phyloP scores from a whole-genome alignment of 768 basidiomycete genomes.

The Rubroboletus pulcherrimus region DNA sequence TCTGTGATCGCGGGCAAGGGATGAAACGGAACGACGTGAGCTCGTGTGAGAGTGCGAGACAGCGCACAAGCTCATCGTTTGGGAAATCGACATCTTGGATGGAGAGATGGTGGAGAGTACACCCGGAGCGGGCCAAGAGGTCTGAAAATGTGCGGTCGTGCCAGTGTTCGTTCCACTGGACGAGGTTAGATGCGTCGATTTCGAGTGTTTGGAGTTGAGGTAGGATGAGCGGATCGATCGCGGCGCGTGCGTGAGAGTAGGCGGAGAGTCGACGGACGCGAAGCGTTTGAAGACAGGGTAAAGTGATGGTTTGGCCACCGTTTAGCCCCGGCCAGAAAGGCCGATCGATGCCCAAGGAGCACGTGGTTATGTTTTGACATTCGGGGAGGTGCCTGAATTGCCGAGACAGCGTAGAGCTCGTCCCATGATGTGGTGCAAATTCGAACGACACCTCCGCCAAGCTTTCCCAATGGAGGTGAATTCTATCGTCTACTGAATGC shows the following conservation, averaged over 20 bases:
- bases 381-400: constrained; percentile 3
- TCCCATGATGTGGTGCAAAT: constrained; percentile 1
- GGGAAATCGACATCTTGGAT: constrained; percentile 16
- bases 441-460: constrained; percentile 14
- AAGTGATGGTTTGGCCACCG: not conserved
- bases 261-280: constrained; percentile 13
- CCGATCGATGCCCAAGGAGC: constrained; percentile 16
- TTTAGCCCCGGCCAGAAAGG: not conserved
- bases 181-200: constrained; percentile 7
- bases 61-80: constrained; percentile 16
- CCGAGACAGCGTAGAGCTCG: constrained; percentile 1
- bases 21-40: constrained; percentile 14
- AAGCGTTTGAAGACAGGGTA: constrained; percentile 13
- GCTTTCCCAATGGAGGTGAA: constrained; percentile 11
- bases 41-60: constrained; percentile 13
- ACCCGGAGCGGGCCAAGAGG: constrained; percentile 17
- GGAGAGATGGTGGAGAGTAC: constrained; percentile 11
- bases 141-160: constrained; percentile 11
- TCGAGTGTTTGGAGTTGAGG: constrained; percentile 20
- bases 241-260: not conserved
- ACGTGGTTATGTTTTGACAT: constrained; percentile 21
- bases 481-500: not conserved
- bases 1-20: constrained; percentile 16
- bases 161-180: constrained; percentile 1
- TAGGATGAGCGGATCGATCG: constrained; percentile 13